phyloP scores from a whole-genome alignment of 2,329 filamentous ascomycete species.

The Alternaria conjuncta region DNA sequence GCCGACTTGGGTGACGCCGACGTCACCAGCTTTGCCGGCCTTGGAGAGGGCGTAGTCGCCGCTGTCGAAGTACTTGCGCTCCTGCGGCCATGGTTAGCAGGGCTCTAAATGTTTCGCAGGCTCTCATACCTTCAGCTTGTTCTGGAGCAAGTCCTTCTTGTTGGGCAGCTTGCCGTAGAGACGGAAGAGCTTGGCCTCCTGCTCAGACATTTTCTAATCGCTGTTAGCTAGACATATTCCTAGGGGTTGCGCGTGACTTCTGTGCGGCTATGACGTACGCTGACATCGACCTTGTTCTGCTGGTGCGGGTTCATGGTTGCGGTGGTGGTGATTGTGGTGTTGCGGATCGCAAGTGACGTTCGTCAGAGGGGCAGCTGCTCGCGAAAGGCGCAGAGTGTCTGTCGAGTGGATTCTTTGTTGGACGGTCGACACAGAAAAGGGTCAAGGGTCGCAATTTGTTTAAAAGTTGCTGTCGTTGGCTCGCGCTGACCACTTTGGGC shows the following conservation, averaged over 20 bases:
- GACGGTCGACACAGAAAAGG: constrained; percentile 27
- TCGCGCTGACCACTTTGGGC: constrained; percentile 30
- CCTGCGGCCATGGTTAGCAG: constrained; percentile 54
- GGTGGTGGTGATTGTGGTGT: constrained; percentile 12
- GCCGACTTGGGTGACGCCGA: constrained; percentile 91
- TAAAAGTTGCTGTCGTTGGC: constrained; percentile 27
- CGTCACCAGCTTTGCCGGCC: constrained; percentile 93
- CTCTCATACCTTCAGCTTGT: constrained; percentile 81
- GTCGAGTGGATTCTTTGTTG: constrained; percentile 40
- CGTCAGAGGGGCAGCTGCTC: constrained; percentile 17
- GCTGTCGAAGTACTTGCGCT: constrained; percentile 96
- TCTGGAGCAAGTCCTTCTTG: constrained; percentile 94
- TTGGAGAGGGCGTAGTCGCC: constrained; percentile 97
- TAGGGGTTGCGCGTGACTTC: constrained; percentile 16
- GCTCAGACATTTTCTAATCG: constrained; percentile 81
- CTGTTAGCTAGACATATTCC: constrained; percentile 20
- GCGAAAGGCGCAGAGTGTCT: constrained; percentile 2
- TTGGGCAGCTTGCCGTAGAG: constrained; percentile 98
- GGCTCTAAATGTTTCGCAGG: neutral
- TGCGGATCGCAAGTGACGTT: constrained; percentile 20
- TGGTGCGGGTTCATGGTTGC: constrained; percentile 87
- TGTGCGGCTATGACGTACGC: constrained; percentile 65
- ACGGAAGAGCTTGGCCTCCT: constrained; percentile 95
- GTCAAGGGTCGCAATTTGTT: constrained; percentile 27
- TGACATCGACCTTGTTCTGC: constrained; percentile 98